Conservation (phyloP, 2,329 filamentous ascomycete genomes). For the Pleomassaria siparia region DNA sequence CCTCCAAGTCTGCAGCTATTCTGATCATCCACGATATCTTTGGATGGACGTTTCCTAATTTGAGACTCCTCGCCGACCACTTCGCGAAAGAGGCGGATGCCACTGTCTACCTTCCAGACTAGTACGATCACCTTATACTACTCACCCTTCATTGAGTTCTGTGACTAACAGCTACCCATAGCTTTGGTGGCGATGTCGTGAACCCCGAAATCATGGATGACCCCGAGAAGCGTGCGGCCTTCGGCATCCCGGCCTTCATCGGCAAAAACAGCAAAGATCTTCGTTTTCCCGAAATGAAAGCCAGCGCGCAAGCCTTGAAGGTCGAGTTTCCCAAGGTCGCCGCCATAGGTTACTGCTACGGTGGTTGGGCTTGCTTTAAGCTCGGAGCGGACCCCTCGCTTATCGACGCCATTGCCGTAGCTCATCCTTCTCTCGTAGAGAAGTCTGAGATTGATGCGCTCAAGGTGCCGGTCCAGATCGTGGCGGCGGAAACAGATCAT, state of each 20-base stretch:
- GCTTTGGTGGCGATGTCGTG: conserved; percentile 37
- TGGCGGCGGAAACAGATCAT: conserved; percentile 32
- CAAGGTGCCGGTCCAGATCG: conserved; percentile 35
- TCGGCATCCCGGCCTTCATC: conserved; percentile 47
- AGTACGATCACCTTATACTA: conserved; percentile 27
- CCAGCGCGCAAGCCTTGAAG: conserved; percentile 40
- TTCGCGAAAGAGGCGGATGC: conserved; percentile 50
- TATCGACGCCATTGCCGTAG: conserved; percentile 32
- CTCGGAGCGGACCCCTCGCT: conserved; percentile 35
- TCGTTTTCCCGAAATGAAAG: conserved; percentile 44
- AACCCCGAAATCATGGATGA: conserved; percentile 24
- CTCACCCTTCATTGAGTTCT: background rate
- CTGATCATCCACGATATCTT: conserved; percentile 51
- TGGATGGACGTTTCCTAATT: conserved; percentile 51
- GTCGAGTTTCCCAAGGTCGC: conserved; percentile 43
- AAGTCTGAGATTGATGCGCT: conserved; percentile 32
- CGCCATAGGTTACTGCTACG: conserved; percentile 54
- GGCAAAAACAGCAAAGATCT: conserved; percentile 40
- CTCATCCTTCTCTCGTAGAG: conserved; percentile 33
- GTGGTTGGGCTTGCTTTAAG: conserved; percentile 41
- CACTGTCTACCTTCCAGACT: conserved; percentile 50
- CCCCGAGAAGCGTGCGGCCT: conserved; percentile 29
- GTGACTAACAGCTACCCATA: conserved; percentile 7
- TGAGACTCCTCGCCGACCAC: conserved; percentile 50
- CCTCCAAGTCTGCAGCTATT: conserved; percentile 49